A percentile compares a stretch with the other conserved stretches of the same genome.
phyloP scores from a whole-genome alignment of 179 eudicot genomes.

The Carnegiea gigantea region DNA sequence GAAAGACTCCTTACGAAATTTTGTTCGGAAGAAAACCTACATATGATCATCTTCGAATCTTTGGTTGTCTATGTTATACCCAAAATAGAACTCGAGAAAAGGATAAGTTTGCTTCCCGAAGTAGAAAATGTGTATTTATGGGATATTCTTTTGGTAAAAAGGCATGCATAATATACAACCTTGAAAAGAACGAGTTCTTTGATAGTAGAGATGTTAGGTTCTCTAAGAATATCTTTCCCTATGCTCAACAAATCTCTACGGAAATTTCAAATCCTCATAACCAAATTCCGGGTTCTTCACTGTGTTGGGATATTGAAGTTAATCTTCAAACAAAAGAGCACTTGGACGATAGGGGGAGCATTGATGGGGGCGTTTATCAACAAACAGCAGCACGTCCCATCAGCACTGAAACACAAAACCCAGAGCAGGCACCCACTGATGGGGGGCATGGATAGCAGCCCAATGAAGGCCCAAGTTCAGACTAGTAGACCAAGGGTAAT shows the following conservation, averaged over 20 bases:
- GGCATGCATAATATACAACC: background rate
- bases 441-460: no score
- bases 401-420: no score
- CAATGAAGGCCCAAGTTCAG: no score
- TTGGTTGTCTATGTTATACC: background rate
- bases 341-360: no score
- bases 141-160: background rate
- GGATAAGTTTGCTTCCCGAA: background rate
- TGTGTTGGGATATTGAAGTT: background rate
- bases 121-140: background rate
- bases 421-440: no score
- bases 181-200: background rate
- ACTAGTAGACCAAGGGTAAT: no score
- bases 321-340: no score
- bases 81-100: background rate
- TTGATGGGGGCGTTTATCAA: background rate
- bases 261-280: no score
- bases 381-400: no score
- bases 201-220: background rate
- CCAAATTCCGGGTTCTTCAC: no score
- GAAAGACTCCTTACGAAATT: background rate
- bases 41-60: background rate
- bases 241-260: background rate
- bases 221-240: background rate
- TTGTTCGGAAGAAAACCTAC: background rate